phyloP scores from a whole-genome alignment of 805 yeast species.

The Candida pseudofarinosa region DNA sequence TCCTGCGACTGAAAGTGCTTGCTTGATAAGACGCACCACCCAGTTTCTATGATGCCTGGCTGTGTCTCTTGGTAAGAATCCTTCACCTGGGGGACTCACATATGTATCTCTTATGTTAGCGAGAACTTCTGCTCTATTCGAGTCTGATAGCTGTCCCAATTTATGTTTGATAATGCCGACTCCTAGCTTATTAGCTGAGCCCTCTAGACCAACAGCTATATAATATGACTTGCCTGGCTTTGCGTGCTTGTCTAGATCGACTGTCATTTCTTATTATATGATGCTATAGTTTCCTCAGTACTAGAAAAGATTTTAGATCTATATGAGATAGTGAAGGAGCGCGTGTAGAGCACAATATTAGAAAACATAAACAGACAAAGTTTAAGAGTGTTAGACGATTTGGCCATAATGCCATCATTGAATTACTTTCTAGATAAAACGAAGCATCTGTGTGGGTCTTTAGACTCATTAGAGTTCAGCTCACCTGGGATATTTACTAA shows the following conservation, averaged over 20 bases:
- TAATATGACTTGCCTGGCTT: conserved; percentile 47
- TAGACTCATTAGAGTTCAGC: conserved; percentile 44
- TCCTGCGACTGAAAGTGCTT: conserved; percentile 60
- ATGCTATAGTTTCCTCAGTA: neutral
- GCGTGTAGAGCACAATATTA: conserved; percentile 4
- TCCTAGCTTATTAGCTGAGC: conserved; percentile 95
- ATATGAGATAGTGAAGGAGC: neutral
- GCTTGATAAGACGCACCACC: conserved; percentile 75
- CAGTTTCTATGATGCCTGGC: conserved; percentile 96
- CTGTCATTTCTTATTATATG: conserved; percentile 21
- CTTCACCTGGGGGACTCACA: conserved; percentile 96
- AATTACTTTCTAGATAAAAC: conserved; percentile 27
- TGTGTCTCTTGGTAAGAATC: conserved; percentile 92
- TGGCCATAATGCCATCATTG: conserved; percentile 14
- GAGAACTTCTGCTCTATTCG: conserved; percentile 68
- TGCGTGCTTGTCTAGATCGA: conserved; percentile 43
- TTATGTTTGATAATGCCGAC: conserved; percentile 85
- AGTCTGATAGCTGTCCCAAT: conserved; percentile 49
- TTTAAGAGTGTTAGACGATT: neutral
- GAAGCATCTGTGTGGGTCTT: conserved; percentile 36
- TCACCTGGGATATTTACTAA: conserved; percentile 64
- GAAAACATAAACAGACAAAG: conserved; percentile 3
- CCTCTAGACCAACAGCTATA: conserved; percentile 88
- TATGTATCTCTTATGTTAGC: conserved; percentile 95
- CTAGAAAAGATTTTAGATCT: neutral